A percentile compares a stretch with the other conserved stretches of the same genome.
Evolutionary conservation across 2,329 filamentous ascomycete genomes (phyloP).

Genomic region (Penicillium sp.): DNA sequence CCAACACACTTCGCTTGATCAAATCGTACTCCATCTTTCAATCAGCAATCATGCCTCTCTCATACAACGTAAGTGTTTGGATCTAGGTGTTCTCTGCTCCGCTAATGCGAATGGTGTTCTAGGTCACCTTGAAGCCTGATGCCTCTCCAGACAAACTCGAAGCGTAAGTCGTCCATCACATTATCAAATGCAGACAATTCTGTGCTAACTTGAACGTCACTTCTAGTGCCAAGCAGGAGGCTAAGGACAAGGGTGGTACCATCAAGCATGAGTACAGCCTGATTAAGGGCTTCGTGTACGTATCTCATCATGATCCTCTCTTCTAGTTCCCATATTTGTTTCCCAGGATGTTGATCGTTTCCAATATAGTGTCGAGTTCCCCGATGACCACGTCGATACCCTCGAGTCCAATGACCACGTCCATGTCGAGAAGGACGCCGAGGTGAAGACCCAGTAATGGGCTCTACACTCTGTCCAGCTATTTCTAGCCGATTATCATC

Average conservation of each 20-base stretch:
- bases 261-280: conserved; percentile 82
- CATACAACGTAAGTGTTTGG: conserved; percentile 37
- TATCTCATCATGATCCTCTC: conserved; percentile 18
- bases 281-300: conserved; percentile 93
- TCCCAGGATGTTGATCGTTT: conserved; percentile 1
- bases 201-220: conserved; percentile 12
- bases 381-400: conserved; percentile 64
- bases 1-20: not conserved
- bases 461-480: not conserved
- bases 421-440: conserved; percentile 74
- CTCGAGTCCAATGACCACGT: conserved; percentile 71
- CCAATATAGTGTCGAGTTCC: conserved; percentile 67
- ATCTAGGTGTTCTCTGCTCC: not conserved
- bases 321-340: not conserved
- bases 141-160: conserved; percentile 67
- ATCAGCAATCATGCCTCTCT: conserved; percentile 37
- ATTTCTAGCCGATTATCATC: not conserved
- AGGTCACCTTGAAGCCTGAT: conserved; percentile 80
- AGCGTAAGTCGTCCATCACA: conserved; percentile 53
- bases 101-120: conserved; percentile 9
- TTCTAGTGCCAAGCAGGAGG: conserved; percentile 73
- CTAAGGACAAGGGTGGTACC: conserved; percentile 73
- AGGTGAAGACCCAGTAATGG: conserved; percentile 70
- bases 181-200: not conserved
- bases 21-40: not conserved